phyloP scores from a whole-genome alignment of 2,329 filamentous ascomycete genomes.

The Aspergillus novofumigatus region DNA sequence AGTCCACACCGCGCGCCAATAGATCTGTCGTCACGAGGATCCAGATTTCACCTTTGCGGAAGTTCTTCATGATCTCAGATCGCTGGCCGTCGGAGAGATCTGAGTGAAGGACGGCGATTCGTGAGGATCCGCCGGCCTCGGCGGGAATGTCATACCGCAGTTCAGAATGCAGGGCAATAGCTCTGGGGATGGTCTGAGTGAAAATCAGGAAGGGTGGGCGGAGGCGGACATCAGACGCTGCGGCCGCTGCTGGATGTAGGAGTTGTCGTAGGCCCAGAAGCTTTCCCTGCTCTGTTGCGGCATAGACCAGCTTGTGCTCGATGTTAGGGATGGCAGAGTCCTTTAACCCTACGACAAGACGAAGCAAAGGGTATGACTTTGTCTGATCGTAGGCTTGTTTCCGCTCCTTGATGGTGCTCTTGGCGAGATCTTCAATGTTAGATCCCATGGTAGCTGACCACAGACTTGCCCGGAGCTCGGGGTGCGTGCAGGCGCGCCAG shows the following conservation, averaged over 20 bases:
- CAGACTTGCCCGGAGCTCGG: slow-evolving; percentile 68
- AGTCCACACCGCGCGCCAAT: slow-evolving; percentile 86
- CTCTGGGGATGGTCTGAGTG: slow-evolving; percentile 90
- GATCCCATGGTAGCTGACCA: slow-evolving; percentile 99
- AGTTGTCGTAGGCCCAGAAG: slow-evolving; percentile 86
- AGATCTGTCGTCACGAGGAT: slow-evolving; percentile 94
- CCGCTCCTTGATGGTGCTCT: slow-evolving; percentile 60
- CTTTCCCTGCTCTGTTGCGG: slow-evolving; percentile 89
- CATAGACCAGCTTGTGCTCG: slow-evolving; percentile 81
- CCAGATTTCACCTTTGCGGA: slow-evolving; percentile 91
- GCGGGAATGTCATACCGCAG: slow-evolving; percentile 90
- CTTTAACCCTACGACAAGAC: slow-evolving; percentile 92
- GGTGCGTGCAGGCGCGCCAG: slow-evolving; percentile 72
- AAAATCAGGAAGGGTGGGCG: slow-evolving; percentile 92
- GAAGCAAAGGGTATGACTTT: slow-evolving; percentile 55
- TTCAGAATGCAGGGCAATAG: slow-evolving; percentile 80
- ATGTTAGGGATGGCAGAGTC: slow-evolving; percentile 94
- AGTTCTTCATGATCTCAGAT: slow-evolving; percentile 78
- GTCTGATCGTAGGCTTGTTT: slow-evolving; percentile 24
- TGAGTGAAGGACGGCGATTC: slow-evolving; percentile 87
- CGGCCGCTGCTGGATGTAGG: slow-evolving; percentile 66
- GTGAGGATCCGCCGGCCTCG: slow-evolving; percentile 75
- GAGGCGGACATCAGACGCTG: slow-evolving; percentile 48
- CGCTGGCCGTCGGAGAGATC: slow-evolving; percentile 73
- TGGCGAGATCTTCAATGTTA: slow-evolving; percentile 76